Conservation (phyloP, 257 asterid genomes). For the Scutellaria galericulata region DNA sequence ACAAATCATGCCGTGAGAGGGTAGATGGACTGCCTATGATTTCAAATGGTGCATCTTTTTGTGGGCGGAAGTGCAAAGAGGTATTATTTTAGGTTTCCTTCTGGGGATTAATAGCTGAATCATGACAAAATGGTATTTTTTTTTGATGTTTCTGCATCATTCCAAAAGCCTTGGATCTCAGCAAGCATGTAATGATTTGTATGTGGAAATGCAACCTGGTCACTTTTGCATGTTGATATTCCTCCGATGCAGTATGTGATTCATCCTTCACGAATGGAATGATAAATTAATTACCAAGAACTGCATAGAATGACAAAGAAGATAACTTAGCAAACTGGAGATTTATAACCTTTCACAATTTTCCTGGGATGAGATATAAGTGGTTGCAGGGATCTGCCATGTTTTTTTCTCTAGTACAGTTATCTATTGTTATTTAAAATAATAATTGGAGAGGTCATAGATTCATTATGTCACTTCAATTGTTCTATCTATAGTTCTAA, state of each 20-base stretch:
- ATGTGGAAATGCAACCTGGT: conserved; percentile 6
- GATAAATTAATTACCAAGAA: not conserved
- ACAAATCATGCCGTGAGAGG: conserved; percentile 67
- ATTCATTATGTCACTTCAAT: not conserved
- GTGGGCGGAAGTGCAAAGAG: conserved; percentile 91
- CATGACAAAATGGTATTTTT: not conserved
- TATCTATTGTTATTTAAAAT: not conserved
- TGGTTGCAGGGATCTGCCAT: not conserved
- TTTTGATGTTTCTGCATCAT: conserved; percentile 26
- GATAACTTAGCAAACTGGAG: not conserved
- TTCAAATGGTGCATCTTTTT: conserved; percentile 63
- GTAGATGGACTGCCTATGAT: conserved; percentile 42
- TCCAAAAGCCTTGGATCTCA: conserved; percentile 9
- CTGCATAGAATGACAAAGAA: not conserved
- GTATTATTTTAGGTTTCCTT: conserved; percentile 48
- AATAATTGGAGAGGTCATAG: not conserved
- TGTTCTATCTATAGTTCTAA: not conserved
- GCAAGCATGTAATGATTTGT: not conserved
- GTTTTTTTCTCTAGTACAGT: not conserved
- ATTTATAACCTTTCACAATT: not conserved
- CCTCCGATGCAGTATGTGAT: not conserved
- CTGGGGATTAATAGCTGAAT: conserved; percentile 18
- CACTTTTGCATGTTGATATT: not conserved
- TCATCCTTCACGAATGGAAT: not conserved
- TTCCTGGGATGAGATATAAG: not conserved